Evolutionary conservation across 202 grass and related monocot species (phyloP), one percentile per base, ranked within the genome.

Genomic region (Musa balbisiana): DNA sequence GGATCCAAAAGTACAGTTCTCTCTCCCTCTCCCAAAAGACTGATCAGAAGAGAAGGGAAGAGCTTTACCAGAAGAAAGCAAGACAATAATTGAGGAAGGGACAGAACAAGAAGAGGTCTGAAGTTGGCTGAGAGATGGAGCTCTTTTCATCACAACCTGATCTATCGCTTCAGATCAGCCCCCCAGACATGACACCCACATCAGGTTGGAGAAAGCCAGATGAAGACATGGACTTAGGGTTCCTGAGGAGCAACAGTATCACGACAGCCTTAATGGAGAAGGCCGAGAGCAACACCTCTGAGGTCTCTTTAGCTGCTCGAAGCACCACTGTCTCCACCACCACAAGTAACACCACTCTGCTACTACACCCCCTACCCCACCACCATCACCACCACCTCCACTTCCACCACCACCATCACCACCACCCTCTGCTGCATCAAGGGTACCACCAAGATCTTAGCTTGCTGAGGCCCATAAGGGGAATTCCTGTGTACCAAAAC

Each of bases 151-250:
- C 66, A 16, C 66, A 69, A 19, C 66, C 66, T 69, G 66, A 69
- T 69, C 13, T 69, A 5, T 69, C 66, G 3, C 66, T 69, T 49
- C 66, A 69, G 49, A 69, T 69, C 9, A 69, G 66, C 43, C 66
- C 66, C 26, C 27, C 66, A 50, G 49, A 14, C 65, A 68, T 9
- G 26, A 69, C 33, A 26, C 27, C 12, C 8, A 4, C 66, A 16
- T 14, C 43, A 19, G 27, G 23, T 19, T 69, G 66, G 3, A 50
- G 17, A 29, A 43, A 12, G 11, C 13, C 22, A 13, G 66, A 49
- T 50, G 66, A 12, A 19, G 27, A 15, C 66, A 69, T 49, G 23
- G 66, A 69, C 15, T 49, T 69, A 69, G 66, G 66, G 27, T 69
- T 69, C 10, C 10, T 11, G 33, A 43, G 33, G 33, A 43, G 4